Conservation (phyloP, 2,329 filamentous ascomycete genomes). For the Pseudocercospora cruenta region DNA sequence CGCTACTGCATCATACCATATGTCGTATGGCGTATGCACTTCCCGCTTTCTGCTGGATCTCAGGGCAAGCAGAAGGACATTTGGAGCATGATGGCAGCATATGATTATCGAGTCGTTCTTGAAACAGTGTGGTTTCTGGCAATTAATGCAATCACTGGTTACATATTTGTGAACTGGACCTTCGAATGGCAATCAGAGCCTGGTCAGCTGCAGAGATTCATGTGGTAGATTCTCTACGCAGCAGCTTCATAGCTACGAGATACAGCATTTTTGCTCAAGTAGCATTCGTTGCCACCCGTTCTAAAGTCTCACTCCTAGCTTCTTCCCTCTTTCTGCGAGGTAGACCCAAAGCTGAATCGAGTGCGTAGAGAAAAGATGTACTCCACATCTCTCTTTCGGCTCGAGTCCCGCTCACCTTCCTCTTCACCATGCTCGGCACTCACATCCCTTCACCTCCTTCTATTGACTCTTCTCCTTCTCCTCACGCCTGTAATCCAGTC, state of each 20-base stretch:
- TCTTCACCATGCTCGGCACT: no score
- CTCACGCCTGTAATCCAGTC: background rate
- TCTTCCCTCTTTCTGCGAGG: slow-evolving; percentile 80
- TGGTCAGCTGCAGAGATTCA: slow-evolving; percentile 71
- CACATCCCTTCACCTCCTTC: background rate
- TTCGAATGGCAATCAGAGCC: slow-evolving; percentile 70
- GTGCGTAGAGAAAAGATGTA: slow-evolving; percentile 77
- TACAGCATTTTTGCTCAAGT: no score
- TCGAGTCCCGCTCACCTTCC: no score
- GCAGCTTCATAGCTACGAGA: background rate
- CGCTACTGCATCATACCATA: slow-evolving; percentile 95
- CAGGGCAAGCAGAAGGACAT: slow-evolving; percentile 12
- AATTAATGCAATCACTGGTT: slow-evolving; percentile 69
- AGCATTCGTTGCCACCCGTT: no score
- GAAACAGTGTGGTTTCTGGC: slow-evolving; percentile 72
- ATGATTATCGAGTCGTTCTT: slow-evolving; percentile 53
- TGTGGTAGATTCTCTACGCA: slow-evolving; percentile 62
- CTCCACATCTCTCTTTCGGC: slow-evolving; percentile 64
- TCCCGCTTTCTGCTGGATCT: slow-evolving; percentile 56
- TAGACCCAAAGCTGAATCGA: slow-evolving; percentile 78
- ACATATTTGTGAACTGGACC: slow-evolving; percentile 69
- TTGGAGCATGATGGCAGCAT: slow-evolving; percentile 28
- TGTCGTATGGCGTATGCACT: slow-evolving; percentile 85
- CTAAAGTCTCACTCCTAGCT: slow-evolving; percentile 68
- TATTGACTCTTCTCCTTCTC: background rate